phyloP scores from a whole-genome alignment of 805 yeast species.

The Torulaspora delbrueckii region DNA sequence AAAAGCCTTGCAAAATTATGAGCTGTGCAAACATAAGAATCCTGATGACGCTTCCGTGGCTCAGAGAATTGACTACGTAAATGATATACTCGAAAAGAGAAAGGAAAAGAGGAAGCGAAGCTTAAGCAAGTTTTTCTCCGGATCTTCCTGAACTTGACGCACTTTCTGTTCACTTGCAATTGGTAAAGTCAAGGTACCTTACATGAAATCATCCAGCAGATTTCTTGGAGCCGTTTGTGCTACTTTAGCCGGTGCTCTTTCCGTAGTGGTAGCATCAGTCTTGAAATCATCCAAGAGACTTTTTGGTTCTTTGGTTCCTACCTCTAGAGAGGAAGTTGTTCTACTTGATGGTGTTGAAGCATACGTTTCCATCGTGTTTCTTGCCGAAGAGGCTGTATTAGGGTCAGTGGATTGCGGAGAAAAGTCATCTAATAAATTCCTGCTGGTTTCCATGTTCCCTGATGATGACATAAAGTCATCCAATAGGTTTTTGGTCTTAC shows the following conservation, averaged over 20 bases:
- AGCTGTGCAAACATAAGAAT: slow-evolving; percentile 40
- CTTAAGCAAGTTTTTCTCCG: slow-evolving; percentile 57
- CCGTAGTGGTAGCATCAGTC: neutral
- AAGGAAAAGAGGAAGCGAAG: slow-evolving; percentile 50
- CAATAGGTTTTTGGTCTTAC: slow-evolving; percentile 7
- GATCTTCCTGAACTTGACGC: slow-evolving; percentile 6
- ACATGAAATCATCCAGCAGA: slow-evolving; percentile 35
- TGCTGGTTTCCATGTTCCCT: neutral
- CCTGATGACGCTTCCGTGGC: slow-evolving; percentile 49
- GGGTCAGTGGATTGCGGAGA: neutral
- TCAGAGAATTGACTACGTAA: slow-evolving; percentile 41
- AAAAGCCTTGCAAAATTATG: slow-evolving; percentile 46
- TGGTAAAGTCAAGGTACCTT: neutral
- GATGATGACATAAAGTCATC: slow-evolving; percentile 5
- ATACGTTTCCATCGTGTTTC: slow-evolving; percentile 5
- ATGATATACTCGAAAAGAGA: slow-evolving; percentile 38
- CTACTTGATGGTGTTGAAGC: neutral
- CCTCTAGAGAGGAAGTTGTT: neutral
- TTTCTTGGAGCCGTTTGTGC: slow-evolving; percentile 22
- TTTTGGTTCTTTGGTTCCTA: neutral
- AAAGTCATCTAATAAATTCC: slow-evolving; percentile 12
- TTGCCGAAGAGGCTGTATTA: slow-evolving; percentile 1
- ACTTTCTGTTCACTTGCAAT: neutral
- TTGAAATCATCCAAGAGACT: neutral
- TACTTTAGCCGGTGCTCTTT: neutral